Evolutionary conservation across 805 yeast species (phyloP), one percentile per base, ranked within the genome.

Genomic region (Wickerhamomyces ciferrii): DNA sequence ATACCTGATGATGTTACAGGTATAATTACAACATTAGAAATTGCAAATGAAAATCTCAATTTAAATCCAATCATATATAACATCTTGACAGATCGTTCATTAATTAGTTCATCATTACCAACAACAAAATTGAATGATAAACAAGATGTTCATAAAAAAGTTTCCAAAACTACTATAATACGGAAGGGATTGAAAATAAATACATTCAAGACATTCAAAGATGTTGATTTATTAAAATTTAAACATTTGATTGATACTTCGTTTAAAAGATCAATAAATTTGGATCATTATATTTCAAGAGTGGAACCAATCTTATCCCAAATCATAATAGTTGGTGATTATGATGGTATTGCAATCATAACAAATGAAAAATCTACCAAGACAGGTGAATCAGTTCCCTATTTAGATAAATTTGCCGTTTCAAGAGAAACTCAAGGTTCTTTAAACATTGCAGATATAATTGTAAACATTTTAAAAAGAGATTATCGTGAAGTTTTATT

Each of bases 331-430:
- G 88, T 92, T 2, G 98, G 98, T 1, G 94, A 92, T 59, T 94
- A 94, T 62, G 97, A 91, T 53, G 98, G 98, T 2, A 90, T 88
- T 17, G 97, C 98, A 0, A 84, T 94, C 15, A 76, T 92, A 32
- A 94, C 99, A 0, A 84, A 88, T 79, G 99, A 92, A 38, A 48
- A 62, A 1, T 59, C 63, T 4, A 49, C 59, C 1, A 35, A 43
- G 1, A 48, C 54, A 3, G 57, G 59, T 2, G 53, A 59, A 4
- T 61, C 58, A 2, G 74, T 89, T 29, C 87, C 96, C 0, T 94
- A 94, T 54, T 70, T 94, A 43, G 99, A 94, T 64, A 94, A 94
- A 63, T 89, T 94, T 69, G 98, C 98, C 0, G 96, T 94, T 13
- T 75, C 87, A 37, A 81, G 84, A 39, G 74, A 77, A 42, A 73